A percentile compares a stretch with the other conserved stretches of the same genome.
Evolutionary conservation across 106 monocot species (phyloP).

Genomic region (Chionographis japonica): DNA sequence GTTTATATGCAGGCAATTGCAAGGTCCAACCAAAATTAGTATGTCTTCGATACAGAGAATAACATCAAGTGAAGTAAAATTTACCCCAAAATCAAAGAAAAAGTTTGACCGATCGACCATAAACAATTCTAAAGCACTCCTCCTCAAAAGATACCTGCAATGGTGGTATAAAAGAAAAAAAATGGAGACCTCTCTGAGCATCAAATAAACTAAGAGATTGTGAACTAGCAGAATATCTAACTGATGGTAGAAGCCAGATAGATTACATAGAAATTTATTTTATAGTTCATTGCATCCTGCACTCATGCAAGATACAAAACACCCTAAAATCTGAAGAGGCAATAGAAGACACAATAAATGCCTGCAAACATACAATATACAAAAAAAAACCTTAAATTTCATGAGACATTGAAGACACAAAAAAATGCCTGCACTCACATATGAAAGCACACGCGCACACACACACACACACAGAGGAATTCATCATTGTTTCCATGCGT

Average conservation of each 20-base stretch:
- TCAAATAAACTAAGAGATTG: neutral
- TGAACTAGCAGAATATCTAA: neutral
- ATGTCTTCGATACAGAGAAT: neutral
- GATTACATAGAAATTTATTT: neutral
- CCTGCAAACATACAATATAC: too few species aligned
- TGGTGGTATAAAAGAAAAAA: neutral
- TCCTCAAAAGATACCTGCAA: constrained; percentile 84
- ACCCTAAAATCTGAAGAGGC: too few species aligned
- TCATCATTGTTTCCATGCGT: too few species aligned
- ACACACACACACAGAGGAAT: too few species aligned
- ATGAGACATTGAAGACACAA: too few species aligned
- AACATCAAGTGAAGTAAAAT: neutral
- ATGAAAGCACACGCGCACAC: too few species aligned
- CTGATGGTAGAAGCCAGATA: neutral
- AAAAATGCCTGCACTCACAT: too few species aligned
- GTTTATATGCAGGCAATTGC: neutral
- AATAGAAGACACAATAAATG: too few species aligned
- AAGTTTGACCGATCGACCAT: constrained; percentile 90
- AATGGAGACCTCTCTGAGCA: neutral
- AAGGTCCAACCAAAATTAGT: neutral
- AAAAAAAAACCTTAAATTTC: too few species aligned
- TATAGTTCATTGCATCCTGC: too few species aligned
- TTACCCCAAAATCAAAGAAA: constrained; percentile 98
- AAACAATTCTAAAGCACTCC: constrained; percentile 91
- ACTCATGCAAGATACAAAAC: too few species aligned